phyloP scores from a whole-genome alignment of 1,284 basidiomycete genomes.

The Cutaneotrichosporon spelunceum region DNA sequence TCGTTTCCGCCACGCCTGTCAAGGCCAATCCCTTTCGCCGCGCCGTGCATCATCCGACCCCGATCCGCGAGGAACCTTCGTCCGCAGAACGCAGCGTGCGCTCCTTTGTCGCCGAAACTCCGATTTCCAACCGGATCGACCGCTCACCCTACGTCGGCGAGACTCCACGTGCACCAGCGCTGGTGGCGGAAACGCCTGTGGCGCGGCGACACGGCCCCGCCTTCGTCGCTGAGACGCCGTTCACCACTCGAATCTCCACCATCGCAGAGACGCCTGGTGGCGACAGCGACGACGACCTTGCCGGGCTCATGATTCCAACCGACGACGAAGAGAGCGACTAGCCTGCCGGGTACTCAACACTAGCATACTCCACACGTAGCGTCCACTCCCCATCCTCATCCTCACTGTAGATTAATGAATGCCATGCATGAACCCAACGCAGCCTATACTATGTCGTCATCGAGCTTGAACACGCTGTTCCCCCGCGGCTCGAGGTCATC shows the following conservation, averaged over 20 bases:
- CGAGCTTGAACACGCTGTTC: constrained; percentile 10
- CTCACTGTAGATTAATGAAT: constrained; percentile 1
- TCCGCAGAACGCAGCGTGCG: constrained; percentile 10
- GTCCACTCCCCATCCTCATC: not conserved
- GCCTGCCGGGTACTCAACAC: not conserved
- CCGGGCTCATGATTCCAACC: constrained; percentile 45
- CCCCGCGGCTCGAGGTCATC: constrained; percentile 11
- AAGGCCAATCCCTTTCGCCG: constrained; percentile 27
- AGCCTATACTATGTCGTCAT: constrained; percentile 11
- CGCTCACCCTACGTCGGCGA: constrained; percentile 5
- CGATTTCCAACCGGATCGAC: constrained; percentile 8
- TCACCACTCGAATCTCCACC: not conserved
- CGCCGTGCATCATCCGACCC: constrained; percentile 30
- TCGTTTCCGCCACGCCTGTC: constrained; percentile 44
- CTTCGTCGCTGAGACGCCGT: constrained; percentile 14
- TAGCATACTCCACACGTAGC: not conserved
- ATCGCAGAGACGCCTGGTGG: constrained; percentile 17
- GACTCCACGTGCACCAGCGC: constrained; percentile 14
- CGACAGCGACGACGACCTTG: constrained; percentile 33
- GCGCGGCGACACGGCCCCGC: constrained; percentile 5
- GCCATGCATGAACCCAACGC: constrained; percentile 6
- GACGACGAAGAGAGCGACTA: constrained; percentile 37
- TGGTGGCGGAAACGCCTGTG: constrained; percentile 21
- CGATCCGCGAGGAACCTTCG: constrained; percentile 41
- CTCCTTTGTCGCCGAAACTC: constrained; percentile 34